Evolutionary conservation across 495 filamentous ascomycete genomes (phyloP).

Genomic region (Neurospora sp.): DNA sequence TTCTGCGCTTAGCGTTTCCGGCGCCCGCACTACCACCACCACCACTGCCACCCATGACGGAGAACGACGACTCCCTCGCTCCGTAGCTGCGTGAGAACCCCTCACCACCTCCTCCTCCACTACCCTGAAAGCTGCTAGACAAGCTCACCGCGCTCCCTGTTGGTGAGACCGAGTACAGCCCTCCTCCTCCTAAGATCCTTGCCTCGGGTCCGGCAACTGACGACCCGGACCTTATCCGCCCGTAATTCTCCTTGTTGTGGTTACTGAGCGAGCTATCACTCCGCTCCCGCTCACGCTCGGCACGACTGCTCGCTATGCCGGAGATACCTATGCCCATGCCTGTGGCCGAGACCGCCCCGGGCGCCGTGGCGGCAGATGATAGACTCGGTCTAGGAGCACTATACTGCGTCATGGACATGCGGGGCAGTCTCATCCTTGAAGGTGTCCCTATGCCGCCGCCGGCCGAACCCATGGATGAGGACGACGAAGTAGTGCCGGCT

Average conservation of each 20-base stretch:
- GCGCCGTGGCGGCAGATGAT: conserved; percentile 10
- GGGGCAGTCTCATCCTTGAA: conserved; percentile 26
- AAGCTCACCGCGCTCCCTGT: conserved; percentile 6
- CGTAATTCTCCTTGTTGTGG: conserved; percentile 17
- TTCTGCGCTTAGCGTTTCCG: conserved; percentile 10
- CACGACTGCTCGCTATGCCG: background rate
- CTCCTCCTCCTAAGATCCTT: background rate
- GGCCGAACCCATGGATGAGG: conserved; percentile 10
- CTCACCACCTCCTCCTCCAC: background rate
- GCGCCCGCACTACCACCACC: conserved; percentile 5
- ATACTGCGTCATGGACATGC: conserved; percentile 24
- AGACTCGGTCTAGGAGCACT: conserved; percentile 21
- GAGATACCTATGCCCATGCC: background rate
- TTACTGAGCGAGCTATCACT: conserved; percentile 17
- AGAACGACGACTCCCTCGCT: background rate
- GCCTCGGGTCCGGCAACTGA: conserved; percentile 3
- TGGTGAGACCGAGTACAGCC: conserved; percentile 9
- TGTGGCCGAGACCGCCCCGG: background rate
- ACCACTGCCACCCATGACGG: background rate
- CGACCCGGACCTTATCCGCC: conserved; percentile 9
- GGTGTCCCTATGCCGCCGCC: conserved; percentile 1
- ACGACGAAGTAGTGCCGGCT: background rate
- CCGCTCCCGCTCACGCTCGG: conserved; percentile 1
- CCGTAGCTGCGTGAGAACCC: background rate
- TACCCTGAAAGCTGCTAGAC: background rate